Evolutionary conservation across 148 eudicot genomes (phyloP), one percentile per base, ranked within the genome.

Genomic region (Suaeda aralocaspica): DNA sequence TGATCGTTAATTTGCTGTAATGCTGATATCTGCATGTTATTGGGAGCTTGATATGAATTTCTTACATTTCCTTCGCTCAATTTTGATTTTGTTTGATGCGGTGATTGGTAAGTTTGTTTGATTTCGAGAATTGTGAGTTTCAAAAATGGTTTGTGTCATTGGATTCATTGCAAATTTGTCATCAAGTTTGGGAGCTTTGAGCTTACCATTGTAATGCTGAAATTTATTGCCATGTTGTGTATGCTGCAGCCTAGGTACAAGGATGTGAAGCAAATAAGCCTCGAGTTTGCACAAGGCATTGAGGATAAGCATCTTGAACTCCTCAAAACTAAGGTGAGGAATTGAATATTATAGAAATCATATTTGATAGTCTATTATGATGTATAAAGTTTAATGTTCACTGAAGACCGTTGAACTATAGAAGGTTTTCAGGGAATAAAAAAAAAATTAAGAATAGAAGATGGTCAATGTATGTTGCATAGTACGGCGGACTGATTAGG

Each of bases 201-300:
- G 8, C 29, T 4, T 39, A 39, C 9, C 45, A 12, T 53, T 16
- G 9, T 75, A 25, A 57, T 66, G 22, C 19, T 58, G 46, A 65
- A 46, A 24, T 53, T 52, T 28, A 7, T 21, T 18, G 28, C 9
- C 7, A 48, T 66, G n/a, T 41, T 70, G 31, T 72, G 30, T 50
- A 0, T 70, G 67, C 71, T 73, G 75, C 89, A 94, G 99, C 46
- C 82, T 14, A 87, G 97, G 79, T 91, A 91, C 81, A 78, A 71
- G 59, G 71, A 82, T 68, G 96, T 94, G 84, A 87, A 84, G 81
- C 81, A 84, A 61, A 84, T 94, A 72, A 89, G 81, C 79, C 96
- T 94, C 64, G 99, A 94, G 76, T 94, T 91, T 76, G 88, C 97
- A 3, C 92, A 87, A 68, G 88, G 79, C 72, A 72, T 94, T 69